Evolutionary conservation across 208 protist genomes (phyloP).

Genomic region (Vickermania spadyakhi): DNA sequence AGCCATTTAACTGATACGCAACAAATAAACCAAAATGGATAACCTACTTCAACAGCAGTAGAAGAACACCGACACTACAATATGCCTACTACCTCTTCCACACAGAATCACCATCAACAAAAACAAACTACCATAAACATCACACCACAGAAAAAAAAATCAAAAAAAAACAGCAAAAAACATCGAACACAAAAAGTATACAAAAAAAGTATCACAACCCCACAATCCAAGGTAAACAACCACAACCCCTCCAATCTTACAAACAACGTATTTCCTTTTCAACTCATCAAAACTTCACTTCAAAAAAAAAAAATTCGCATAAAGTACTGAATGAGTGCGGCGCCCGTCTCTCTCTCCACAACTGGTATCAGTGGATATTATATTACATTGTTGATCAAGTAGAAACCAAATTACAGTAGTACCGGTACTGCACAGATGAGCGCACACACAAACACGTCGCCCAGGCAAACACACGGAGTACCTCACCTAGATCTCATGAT

Average conservation of each 20-base stretch:
- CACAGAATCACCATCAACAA: neutral
- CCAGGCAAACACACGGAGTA: neutral
- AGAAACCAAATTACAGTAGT: neutral
- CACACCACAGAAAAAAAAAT: neutral
- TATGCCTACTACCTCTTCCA: too few relatives aligned
- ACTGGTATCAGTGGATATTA: too few relatives aligned
- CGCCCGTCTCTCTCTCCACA: too few relatives aligned
- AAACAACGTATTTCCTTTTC: too few relatives aligned
- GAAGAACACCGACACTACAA: too few relatives aligned
- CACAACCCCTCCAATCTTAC: too few relatives aligned
- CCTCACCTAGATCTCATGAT: neutral
- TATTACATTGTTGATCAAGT: too few relatives aligned
- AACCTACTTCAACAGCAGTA: slow-evolving; percentile 4
- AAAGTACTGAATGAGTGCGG: too few relatives aligned
- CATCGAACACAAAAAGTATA: slow-evolving; percentile 8
- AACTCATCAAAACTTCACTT: too few relatives aligned
- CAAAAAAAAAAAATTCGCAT: too few relatives aligned
- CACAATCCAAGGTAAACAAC: too few relatives aligned
- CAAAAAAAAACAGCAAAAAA: slow-evolving; percentile 13
- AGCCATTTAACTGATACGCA: too few relatives aligned
- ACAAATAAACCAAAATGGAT: slow-evolving; percentile 7
- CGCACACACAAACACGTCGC: neutral
- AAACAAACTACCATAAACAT: neutral
- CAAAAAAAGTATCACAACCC: slow-evolving; percentile 2
- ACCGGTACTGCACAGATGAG: neutral